Percentiles rank a stretch among this genome's conserved stretches.
Evolutionary conservation across 495 filamentous ascomycete genomes (phyloP).

Genomic region (Elasticomyces elasticus): DNA sequence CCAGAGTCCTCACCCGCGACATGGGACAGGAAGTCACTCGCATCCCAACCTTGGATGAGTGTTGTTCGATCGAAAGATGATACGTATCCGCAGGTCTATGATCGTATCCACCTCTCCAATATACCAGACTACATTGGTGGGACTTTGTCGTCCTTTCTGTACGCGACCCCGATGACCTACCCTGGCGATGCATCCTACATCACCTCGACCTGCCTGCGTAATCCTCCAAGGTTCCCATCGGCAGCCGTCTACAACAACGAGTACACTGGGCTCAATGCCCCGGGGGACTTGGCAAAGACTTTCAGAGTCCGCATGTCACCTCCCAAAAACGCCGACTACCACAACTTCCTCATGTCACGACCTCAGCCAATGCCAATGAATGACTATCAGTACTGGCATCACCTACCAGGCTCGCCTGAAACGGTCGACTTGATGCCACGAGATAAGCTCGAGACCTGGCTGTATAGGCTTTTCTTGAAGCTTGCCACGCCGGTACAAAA

Average conservation of each 20-base stretch:
- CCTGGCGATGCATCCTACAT: background rate
- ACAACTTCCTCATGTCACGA: background rate
- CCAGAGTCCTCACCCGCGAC: too few species aligned
- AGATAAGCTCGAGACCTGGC: background rate
- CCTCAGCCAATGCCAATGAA: background rate
- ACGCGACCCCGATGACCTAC: background rate
- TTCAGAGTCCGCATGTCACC: background rate
- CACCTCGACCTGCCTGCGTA: background rate
- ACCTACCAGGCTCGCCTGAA: background rate
- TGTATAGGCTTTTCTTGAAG: background rate
- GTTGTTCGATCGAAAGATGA: too few species aligned
- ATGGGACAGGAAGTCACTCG: too few species aligned
- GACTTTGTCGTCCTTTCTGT: background rate
- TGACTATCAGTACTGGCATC: background rate
- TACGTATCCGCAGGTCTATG: too few species aligned
- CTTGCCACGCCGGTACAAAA: background rate
- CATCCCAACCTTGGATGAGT: too few species aligned
- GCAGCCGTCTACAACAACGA: background rate
- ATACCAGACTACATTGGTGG: background rate
- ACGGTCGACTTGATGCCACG: background rate
- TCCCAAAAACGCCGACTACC: background rate
- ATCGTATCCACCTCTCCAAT: background rate
- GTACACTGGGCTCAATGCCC: background rate
- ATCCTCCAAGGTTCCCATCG: background rate
- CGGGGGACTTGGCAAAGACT: background rate